Evolutionary conservation across 345 rosid genomes (phyloP).

Genomic region (Boechera stricta): DNA sequence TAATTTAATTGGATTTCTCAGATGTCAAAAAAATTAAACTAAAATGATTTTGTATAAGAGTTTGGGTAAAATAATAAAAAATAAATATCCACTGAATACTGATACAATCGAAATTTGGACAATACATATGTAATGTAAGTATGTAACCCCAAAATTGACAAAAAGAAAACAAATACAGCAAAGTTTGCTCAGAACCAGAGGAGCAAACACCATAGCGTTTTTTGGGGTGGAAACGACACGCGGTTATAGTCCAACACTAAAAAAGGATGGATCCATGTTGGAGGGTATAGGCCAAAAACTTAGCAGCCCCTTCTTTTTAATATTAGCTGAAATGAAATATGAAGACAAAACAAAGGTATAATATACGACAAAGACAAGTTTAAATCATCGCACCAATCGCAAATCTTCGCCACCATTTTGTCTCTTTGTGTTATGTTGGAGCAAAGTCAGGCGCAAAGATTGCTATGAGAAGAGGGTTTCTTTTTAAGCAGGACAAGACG

Average conservation of each 20-base stretch:
- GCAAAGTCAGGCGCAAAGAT: slow-evolving; percentile 54
- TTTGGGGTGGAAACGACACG: slow-evolving; percentile 36
- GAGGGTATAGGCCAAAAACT: slow-evolving; percentile 38
- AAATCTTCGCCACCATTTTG: slow-evolving; percentile 32
- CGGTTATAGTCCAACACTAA: slow-evolving; percentile 30
- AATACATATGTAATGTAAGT: slow-evolving; percentile 18
- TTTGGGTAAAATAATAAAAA: background rate
- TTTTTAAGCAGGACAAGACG: slow-evolving; percentile 63
- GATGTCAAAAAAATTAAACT: background rate
- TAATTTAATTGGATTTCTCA: background rate
- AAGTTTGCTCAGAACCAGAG: slow-evolving; percentile 29
- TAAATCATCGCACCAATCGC: slow-evolving; percentile 20
- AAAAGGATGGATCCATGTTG: slow-evolving; percentile 10
- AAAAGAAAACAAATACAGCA: slow-evolving; percentile 22
- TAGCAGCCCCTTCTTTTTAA: slow-evolving; percentile 39
- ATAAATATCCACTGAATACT: background rate
- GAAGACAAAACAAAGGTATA: slow-evolving; percentile 29
- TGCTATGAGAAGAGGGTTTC: slow-evolving; percentile 74
- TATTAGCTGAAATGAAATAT: background rate
- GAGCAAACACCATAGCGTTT: slow-evolving; percentile 39
- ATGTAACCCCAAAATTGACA: slow-evolving; percentile 20
- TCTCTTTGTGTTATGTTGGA: slow-evolving; percentile 32
- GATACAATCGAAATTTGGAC: slow-evolving; percentile 23
- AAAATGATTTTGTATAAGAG: background rate
- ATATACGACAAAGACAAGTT: slow-evolving; percentile 22